Base-by-base conservation (phyloP, 2,329 filamentous ascomycete species). In the Ustulina deusta region DNA sequence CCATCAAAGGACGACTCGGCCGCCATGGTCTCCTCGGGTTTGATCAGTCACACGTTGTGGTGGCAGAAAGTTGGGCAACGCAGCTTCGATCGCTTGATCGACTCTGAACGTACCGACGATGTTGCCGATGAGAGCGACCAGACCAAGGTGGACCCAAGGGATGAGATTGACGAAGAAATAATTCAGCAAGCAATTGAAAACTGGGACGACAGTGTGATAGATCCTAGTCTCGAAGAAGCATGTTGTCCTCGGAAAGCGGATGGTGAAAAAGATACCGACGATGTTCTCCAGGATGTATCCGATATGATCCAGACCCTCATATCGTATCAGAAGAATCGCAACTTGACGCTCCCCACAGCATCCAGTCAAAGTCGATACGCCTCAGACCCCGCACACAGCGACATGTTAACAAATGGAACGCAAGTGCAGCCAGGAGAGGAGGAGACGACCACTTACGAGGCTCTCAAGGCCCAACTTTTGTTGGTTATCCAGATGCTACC, bases 321-420 rank as follows among this genome's bases (percentile, higher is more conserved):
- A 22, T 95, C 92, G 0, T 90, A 93, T 77, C 92, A 95, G 80
- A 88, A 91, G 70, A 94, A 93, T 76, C 90, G 92, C 67, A 92
- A 93, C 74, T 84, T 91, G 51, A 88, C 88, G 1, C 79, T 93
- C 25, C 87, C 89, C 10, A 90, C 83, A 22, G 72, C 75, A 51
- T 74, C 86, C 63, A 89, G 88, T 65, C 86, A 90, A 73, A 87
- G 85, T 71, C 84, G 87, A 20, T 86, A 86, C 70, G 85, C 84
- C 2, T 85, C 86, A 58, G 87, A 91, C 66, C 89, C 90, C 3
- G 86, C 89, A 22, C 86, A 88, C 15, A 89, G 86, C 59, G 91
- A 92, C 68, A 90, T 91, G 81, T 84, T 91, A 9, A 85, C 89
- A 11, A 88, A 90, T 54, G 89, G 90, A 27, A 90, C 86, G 6